A percentile compares a stretch with the other conserved stretches of the same genome.
Conservation (phyloP, 306 rosid genomes). For the Acmispon strigosus region DNA sequence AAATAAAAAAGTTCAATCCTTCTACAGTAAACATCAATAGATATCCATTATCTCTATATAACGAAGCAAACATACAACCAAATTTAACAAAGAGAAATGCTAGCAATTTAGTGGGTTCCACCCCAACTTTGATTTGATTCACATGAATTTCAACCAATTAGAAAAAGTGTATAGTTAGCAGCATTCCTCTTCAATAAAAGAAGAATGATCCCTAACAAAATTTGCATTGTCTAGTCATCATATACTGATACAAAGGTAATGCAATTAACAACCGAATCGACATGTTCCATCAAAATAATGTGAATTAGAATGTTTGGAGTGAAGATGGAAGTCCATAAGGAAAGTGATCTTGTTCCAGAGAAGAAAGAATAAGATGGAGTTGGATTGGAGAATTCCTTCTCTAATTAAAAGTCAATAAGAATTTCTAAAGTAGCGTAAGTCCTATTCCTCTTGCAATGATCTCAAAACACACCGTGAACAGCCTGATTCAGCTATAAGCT, state of each 20-base stretch:
- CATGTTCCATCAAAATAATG: not conserved
- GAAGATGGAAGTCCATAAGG: not conserved
- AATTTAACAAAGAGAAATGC: not conserved
- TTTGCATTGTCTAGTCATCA: not conserved
- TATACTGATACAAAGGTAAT: conserved; percentile 1
- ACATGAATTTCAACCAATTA: too few relatives aligned
- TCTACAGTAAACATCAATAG: not conserved
- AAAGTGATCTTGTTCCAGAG: not conserved
- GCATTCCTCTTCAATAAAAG: not conserved
- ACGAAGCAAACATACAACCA: not conserved
- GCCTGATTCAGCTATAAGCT: conserved; percentile 3
- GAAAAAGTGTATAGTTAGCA: too few relatives aligned
- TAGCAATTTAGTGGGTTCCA: too few relatives aligned
- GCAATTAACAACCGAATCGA: not conserved
- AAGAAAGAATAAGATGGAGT: not conserved
- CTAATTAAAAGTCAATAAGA: not conserved
- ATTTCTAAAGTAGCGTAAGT: not conserved
- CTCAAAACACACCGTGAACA: not conserved
- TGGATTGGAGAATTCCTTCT: not conserved
- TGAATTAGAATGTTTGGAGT: not conserved
- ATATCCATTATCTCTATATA: not conserved
- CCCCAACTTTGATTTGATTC: too few relatives aligned
- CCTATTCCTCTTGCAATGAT: not conserved
- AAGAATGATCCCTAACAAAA: not conserved
- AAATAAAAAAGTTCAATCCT: not conserved